Conservation (phyloP, 2,329 filamentous ascomycete genomes). For the Colletotrichum kahawae region DNA sequence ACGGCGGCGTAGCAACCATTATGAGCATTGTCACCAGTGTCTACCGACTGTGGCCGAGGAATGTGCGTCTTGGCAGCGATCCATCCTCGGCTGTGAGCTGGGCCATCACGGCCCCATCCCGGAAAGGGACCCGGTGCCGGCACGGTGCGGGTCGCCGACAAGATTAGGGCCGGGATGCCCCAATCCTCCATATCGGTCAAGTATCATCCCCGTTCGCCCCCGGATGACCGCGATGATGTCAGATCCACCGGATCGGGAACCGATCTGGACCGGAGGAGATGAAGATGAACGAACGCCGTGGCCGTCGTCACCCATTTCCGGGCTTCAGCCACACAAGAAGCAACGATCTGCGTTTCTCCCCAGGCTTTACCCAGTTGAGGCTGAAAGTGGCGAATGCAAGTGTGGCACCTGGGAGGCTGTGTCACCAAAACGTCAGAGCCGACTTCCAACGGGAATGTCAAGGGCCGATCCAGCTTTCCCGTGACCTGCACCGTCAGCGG, state of each 20-base stretch:
- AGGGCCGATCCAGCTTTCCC: neutral
- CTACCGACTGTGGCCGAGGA: neutral
- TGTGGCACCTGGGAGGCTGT: neutral
- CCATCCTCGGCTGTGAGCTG: neutral
- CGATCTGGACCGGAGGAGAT: neutral
- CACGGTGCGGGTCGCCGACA: neutral
- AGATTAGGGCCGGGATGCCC: neutral
- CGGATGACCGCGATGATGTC: neutral
- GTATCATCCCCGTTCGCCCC: neutral
- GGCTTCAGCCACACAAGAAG: neutral
- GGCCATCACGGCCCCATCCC: neutral
- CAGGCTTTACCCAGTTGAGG: neutral
- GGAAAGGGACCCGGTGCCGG: neutral
- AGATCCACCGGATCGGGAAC: neutral
- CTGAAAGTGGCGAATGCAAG: neutral
- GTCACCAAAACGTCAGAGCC: conserved; percentile 6
- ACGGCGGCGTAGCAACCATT: neutral
- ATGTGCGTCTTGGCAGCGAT: neutral
- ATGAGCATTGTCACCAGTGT: neutral
- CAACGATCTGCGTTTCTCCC: neutral
- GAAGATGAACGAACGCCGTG: neutral
- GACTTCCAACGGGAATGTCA: neutral
- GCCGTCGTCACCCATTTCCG: neutral
- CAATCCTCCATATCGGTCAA: neutral
- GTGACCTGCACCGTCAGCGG: neutral